Base-by-base conservation (phyloP, 129 eudicot genomes). In the Calendula officinalis region DNA sequence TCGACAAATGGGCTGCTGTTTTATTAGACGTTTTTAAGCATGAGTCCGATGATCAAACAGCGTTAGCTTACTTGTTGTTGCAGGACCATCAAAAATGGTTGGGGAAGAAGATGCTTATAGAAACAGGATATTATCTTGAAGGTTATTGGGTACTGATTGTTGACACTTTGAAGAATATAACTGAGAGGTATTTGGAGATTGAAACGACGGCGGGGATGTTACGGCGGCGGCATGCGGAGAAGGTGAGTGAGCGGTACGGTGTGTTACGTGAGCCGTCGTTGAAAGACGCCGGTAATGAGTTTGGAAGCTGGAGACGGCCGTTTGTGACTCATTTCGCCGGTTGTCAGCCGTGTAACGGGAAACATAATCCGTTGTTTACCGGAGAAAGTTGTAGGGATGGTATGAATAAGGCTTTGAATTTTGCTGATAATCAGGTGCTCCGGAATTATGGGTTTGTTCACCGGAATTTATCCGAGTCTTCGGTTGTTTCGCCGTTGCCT, bases 131-230 rank as follows among this genome's bases (percentile, higher is more conserved):
- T 63, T 88, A 84, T 42, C 67, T 88, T 0, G 86, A 88, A 64
- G 96, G 96, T 32, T 88, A 88, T 53, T 88, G 96, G 96, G 66
- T 88, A 0, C 37, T 61, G 4, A 88, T 88, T 5, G 88, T 82
- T 11, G 84, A 77, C 1, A 74, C 78, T 1, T 47, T 74, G 39
- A 74, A 58, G 33, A 70, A 70, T 11, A 71, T 70, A 5, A 66
- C 75, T 2, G 62, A 75, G 38, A 66, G 59, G 60, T 80, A 80
- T 60, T 3, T 64, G 38, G 75, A 59, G 66, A 47, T 75, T 0
- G 77, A 75, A 46, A 80, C 79, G 37, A 37, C 27, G 9, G 78
- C 81, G 16, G 65, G 60, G 9, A 74, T 51, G 76, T 64, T 79
- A 34, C 60, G 78, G 6, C 56, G 85, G 70, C 73, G 85, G 6